A percentile compares a stretch with the other conserved stretches of the same genome.
Conservation (phyloP, 352 stramenopile genomes). For the Phytophthora pluvialis region DNA sequence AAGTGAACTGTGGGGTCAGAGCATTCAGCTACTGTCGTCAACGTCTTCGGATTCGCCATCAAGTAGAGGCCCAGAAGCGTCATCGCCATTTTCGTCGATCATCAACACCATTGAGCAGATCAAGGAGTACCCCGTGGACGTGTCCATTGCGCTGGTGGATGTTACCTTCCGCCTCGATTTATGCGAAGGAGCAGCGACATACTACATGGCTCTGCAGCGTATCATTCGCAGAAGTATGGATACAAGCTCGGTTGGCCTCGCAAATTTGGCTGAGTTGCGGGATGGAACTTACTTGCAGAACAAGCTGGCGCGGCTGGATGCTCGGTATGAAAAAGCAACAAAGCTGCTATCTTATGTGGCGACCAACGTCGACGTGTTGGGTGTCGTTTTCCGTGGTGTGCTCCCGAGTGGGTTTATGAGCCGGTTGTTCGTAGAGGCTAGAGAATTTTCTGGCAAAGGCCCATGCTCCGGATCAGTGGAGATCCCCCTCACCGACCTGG, state of each 20-base stretch:
- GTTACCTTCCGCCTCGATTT: constrained; percentile 72
- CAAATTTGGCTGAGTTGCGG: constrained; percentile 62
- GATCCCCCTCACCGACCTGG: constrained; percentile 65
- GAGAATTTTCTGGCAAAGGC: constrained; percentile 69
- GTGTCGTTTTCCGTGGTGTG: constrained; percentile 60
- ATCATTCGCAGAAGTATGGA: constrained; percentile 76
- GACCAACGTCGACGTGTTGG: constrained; percentile 70
- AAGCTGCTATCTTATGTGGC: constrained; percentile 58
- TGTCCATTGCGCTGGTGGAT: constrained; percentile 72
- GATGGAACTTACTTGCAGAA: constrained; percentile 67
- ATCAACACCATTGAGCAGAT: constrained; percentile 63
- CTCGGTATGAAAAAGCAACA: constrained; percentile 62
- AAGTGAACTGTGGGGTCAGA: constrained; percentile 63
- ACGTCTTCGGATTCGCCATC: constrained; percentile 33
- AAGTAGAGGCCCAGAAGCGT: constrained; percentile 7
- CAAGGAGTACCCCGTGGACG: constrained; percentile 70
- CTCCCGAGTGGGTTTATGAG: constrained; percentile 62
- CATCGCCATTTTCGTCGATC: constrained; percentile 37
- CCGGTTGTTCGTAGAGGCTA: constrained; percentile 59
- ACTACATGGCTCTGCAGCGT: constrained; percentile 65
- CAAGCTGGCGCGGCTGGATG: constrained; percentile 57
- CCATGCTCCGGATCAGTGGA: constrained; percentile 60
- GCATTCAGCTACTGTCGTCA: constrained; percentile 48
- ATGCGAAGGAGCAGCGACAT: constrained; percentile 57
- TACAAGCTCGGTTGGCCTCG: constrained; percentile 57